Evolutionary conservation across 225 moss, liverwort and hornwort species (phyloP), one percentile per base, ranked within the genome.

Genomic region (Marchantia paleacea): DNA sequence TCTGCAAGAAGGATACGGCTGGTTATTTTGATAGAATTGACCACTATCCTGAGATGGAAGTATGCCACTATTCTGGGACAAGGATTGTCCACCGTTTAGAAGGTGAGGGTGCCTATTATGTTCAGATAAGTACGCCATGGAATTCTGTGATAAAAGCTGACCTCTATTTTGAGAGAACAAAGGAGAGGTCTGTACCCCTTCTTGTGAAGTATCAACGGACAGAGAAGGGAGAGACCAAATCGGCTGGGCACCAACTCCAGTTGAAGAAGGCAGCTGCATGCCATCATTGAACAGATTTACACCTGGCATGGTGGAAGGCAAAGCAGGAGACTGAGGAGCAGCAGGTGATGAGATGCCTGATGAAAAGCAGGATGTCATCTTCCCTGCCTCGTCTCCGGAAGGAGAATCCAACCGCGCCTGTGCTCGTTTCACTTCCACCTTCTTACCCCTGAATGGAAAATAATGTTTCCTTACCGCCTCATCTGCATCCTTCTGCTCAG

Each of bases 401-500:
- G 84, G 84, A 22, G 87, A 87, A 79, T 95, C 95, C 81, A 92
- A 85, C 28, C 92, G 88, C 60, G 95, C 95, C 88, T 89, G 92
- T 12, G 95, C 95, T 90, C 92, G 88, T 78, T 95, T 95, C 69
- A 95, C 92, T 83, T 95, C 95, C 86, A 95, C 95, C 81, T 95
- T 95, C 89, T 95, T 95, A 52, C 95, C 95, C 82, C 95, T 91
- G 83, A 95, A 93, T 29, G 93, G 91, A 72, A 95, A 89, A 78
- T 92, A 95, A 83, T 93, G 95, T 78, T 88, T 84, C 82, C 82
- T 91, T 11, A 88, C 86, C 24, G 95, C 95, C 83, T 89, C 84
- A 81, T 95, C 93, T 64, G 95, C 95, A 91, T 93, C 91, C 85
- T 89, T 93, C 65, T 93, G 95, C 65, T 93, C 87, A 68, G 92